Conservation (phyloP, 345 rosid genomes). For the Pistacia atlantica region DNA sequence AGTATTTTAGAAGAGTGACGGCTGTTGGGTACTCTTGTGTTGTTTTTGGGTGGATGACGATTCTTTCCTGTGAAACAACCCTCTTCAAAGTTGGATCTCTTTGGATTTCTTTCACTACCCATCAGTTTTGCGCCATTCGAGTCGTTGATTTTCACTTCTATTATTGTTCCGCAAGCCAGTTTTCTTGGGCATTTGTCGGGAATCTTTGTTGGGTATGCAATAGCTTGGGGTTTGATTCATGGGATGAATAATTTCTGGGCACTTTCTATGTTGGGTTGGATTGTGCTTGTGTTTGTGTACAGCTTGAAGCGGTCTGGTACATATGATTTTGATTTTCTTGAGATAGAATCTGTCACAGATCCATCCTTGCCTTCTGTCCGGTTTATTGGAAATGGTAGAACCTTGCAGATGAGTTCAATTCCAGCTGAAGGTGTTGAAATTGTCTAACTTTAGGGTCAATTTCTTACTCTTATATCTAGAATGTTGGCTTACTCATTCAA, state of each 20-base stretch:
- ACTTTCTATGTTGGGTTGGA: slow-evolving; percentile 85
- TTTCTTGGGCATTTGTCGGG: slow-evolving; percentile 95
- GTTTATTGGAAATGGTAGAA: slow-evolving; percentile 74
- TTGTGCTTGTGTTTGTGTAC: slow-evolving; percentile 60
- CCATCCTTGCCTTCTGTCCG: slow-evolving; percentile 80
- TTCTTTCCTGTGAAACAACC: slow-evolving; percentile 96
- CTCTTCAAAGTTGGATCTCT: slow-evolving; percentile 86
- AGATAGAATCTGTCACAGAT: slow-evolving; percentile 90
- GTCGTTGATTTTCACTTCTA: slow-evolving; percentile 89
- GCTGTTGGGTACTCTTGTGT: slow-evolving; percentile 99
- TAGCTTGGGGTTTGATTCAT: slow-evolving; percentile 91
- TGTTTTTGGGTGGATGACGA: slow-evolving; percentile 99
- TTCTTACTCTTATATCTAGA: slow-evolving; percentile 1
- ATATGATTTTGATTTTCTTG: slow-evolving; percentile 75
- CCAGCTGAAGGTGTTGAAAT: slow-evolving; percentile 72
- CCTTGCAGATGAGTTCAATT: slow-evolving; percentile 73
- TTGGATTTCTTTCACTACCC: slow-evolving; percentile 90
- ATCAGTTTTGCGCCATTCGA: slow-evolving; percentile 97
- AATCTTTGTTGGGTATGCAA: slow-evolving; percentile 85
- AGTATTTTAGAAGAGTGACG: slow-evolving; percentile 85
- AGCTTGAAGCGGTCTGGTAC: slow-evolving; percentile 94
- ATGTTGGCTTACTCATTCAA: background rate
- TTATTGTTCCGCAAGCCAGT: slow-evolving; percentile 98
- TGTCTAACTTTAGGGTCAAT: slow-evolving; percentile 32
- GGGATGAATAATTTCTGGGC: slow-evolving; percentile 99